Conservation (phyloP, 108 stramenopile species). For the Parietichytrium sp. region DNA sequence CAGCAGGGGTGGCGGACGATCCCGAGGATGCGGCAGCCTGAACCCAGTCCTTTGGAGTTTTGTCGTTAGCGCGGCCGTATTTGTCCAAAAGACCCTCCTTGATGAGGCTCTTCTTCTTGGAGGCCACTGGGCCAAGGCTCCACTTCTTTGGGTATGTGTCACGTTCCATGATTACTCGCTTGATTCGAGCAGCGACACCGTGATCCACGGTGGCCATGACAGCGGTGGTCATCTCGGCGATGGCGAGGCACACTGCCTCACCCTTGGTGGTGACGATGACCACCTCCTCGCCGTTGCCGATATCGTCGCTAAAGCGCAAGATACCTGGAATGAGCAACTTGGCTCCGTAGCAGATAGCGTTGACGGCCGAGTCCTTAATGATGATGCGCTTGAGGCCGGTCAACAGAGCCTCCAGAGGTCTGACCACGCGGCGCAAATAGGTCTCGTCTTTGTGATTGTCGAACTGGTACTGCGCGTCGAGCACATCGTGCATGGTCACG, state of each 20-base stretch:
- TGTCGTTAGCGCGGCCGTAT: slow-evolving; percentile 93
- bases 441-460: slow-evolving; percentile 97
- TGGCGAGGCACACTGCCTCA: slow-evolving; percentile 95
- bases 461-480: slow-evolving; percentile 98
- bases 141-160: slow-evolving; percentile 98
- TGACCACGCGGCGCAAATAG: slow-evolving; percentile 91
- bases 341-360: slow-evolving; percentile 99
- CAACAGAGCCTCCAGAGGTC: slow-evolving; percentile 93
- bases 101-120: slow-evolving; percentile 92
- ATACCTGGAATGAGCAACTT: slow-evolving; percentile 99
- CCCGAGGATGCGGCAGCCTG: slow-evolving; percentile 29
- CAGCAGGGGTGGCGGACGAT: neutral
- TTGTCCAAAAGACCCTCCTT: slow-evolving; percentile 97
- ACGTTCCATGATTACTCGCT: slow-evolving; percentile 99
- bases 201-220: slow-evolving; percentile 99
- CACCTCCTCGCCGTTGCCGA: slow-evolving; percentile 93
- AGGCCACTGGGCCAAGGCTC: slow-evolving; percentile 98
- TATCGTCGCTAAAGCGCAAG: slow-evolving; percentile 93
- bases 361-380: slow-evolving; percentile 98
- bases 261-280: slow-evolving; percentile 99
- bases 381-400: slow-evolving; percentile 95
- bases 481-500: slow-evolving; percentile 98
- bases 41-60: slow-evolving; percentile 88
- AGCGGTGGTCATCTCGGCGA: slow-evolving; percentile 98
- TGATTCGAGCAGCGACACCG: slow-evolving; percentile 98